Evolutionary conservation across 352 stramenopile species (phyloP), one percentile per base, ranked within the genome.

Genomic region (Globisporangium spiculum): DNA sequence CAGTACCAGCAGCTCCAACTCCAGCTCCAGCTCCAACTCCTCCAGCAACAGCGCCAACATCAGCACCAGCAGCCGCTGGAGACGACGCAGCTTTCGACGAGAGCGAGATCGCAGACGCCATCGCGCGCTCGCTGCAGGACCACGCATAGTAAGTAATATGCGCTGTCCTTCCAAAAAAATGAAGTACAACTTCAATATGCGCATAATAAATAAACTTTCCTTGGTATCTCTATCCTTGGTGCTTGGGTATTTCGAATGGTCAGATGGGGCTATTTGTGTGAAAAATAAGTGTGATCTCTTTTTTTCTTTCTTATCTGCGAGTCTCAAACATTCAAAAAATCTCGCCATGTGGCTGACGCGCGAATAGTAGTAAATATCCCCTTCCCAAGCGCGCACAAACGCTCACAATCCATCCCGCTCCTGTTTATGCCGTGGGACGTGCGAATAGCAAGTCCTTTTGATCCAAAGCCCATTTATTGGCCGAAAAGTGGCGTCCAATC

Each of bases 41-140:
- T n/a, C 5, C 63, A 24, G 46, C 66, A 20, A 24, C 70, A 27
- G 32, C 71, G 63, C 46, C 53, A 16, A 56, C 74, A 18, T 48
- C 63, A 50, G 57, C 67, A 41, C 24, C 76, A 14, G 36, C 72
- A 22, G 54, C 69, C 36, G 54, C 70, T 36, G 60, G 66, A 27
- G 68, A 56, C 10, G 68, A 75, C 32, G 69, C 72, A 32, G 69
- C 61, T 24, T 91, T 81, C 54, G 84, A 95, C 30, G 88, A 95
- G 67, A 83, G 91, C 53, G 86, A 92, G 54, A 93, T 95, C 54
- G 88, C 88, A 6, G 67, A 83, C 16, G 88, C 86, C 22, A 95
- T 95, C 34, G 86, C 88, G 14, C 81, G 83, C 36, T 94, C 86
- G 55, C 68, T 95, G 65, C 77, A 92, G 67, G 86, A 95, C 57